These are phyloP conservation scores for Fragaria nilgerrensis DNA, from an alignment of 306 rosid genomes.

Conservation along the genomic window DNA sequence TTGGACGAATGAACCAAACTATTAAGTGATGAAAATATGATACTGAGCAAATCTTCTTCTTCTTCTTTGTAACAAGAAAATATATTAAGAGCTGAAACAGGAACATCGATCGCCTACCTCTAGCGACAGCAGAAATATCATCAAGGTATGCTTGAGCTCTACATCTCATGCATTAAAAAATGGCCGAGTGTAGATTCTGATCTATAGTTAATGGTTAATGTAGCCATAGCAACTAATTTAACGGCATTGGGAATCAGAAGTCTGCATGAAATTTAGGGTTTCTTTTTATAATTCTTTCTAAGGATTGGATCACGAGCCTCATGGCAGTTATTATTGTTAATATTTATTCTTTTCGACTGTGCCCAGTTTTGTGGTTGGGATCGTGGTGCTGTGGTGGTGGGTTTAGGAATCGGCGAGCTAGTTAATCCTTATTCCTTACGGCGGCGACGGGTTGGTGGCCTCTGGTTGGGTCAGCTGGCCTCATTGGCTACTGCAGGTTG, in stretches of 20 bases:
- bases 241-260: conserved; percentile 33
- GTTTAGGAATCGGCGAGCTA: background rate
- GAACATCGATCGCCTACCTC: too few relatives aligned
- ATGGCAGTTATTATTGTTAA: background rate
- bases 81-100: too few relatives aligned
- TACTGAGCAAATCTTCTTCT: too few relatives aligned
- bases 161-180: background rate
- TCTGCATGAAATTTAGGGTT: conserved; percentile 33
- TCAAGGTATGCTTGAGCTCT: too few relatives aligned
- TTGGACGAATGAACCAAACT: background rate
- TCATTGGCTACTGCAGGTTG: background rate
- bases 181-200: background rate
- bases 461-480: background rate
- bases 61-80: too few relatives aligned
- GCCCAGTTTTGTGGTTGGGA: background rate
- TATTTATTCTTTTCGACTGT: too few relatives aligned
- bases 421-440: background rate
- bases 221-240: conserved; percentile 17
- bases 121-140: too few relatives aligned
- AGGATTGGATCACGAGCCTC: conserved; percentile 21
- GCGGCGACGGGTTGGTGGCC: background rate
- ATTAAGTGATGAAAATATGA: background rate
- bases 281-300: background rate
- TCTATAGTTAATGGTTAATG: background rate
- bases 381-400: background rate